A percentile compares a stretch with the other conserved stretches of the same genome.
These are phyloP conservation scores for Fusarium humuli DNA, from an alignment of 2,329 filamentous ascomycete species.

Conservation along the genomic window DNA sequence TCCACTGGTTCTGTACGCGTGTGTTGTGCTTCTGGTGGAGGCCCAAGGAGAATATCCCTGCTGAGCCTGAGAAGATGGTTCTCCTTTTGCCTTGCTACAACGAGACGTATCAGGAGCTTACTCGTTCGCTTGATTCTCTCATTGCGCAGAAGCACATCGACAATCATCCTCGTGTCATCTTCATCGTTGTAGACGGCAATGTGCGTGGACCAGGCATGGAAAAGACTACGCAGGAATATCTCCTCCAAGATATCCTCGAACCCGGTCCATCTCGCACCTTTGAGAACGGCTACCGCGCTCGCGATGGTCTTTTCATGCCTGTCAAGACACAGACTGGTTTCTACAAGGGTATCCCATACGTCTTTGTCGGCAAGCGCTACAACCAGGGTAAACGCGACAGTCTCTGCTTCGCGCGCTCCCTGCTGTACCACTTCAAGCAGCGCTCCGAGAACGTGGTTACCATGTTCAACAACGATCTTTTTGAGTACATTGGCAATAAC, in stretches of 20 bases:
- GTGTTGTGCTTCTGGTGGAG: constrained; percentile 48
- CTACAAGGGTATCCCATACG: constrained; percentile 60
- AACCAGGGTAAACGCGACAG: constrained; percentile 64
- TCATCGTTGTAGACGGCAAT: constrained; percentile 62
- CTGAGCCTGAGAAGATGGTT: constrained; percentile 58
- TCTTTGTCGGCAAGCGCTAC: constrained; percentile 61
- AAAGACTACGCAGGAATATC: constrained; percentile 61
- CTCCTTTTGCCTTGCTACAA: constrained; percentile 63
- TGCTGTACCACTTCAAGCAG: constrained; percentile 61
- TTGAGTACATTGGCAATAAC: constrained; percentile 54
- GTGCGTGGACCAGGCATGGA: constrained; percentile 60
- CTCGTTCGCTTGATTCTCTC: constrained; percentile 59
- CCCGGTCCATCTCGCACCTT: constrained; percentile 51
- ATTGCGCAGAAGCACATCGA: constrained; percentile 58
- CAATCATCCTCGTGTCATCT: constrained; percentile 56
- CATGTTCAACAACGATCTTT: constrained; percentile 60
- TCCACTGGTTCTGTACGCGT: constrained; percentile 48
- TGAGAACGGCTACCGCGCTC: constrained; percentile 58
- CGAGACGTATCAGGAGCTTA: constrained; percentile 58
- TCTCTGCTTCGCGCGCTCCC: constrained; percentile 61
- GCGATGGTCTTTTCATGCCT: constrained; percentile 60
- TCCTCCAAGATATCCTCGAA: constrained; percentile 60
- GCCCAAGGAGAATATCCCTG: constrained; percentile 51
- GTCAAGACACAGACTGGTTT: constrained; percentile 57
- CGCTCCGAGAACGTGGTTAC: constrained; percentile 56